These are phyloP conservation scores for Paraphaeosphaeria sporulosa DNA, from an alignment of 2,329 filamentous ascomycete species.

Conservation along the genomic window DNA sequence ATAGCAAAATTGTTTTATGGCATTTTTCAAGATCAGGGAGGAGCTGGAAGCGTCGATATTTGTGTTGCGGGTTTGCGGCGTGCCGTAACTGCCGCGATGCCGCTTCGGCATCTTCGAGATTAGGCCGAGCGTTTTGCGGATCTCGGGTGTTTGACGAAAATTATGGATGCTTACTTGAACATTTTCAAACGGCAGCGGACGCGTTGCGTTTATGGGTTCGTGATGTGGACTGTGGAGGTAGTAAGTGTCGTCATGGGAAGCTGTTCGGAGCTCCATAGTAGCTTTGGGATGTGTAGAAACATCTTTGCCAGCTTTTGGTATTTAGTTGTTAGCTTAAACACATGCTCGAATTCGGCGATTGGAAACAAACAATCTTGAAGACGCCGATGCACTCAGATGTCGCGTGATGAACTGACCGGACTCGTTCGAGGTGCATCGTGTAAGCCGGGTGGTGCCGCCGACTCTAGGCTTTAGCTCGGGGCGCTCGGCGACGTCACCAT, in stretches of 20 bases:
- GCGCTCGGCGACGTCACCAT: constrained; percentile 49
- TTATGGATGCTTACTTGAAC: constrained; percentile 1
- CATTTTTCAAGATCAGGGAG: background rate
- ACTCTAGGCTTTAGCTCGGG: constrained; percentile 33
- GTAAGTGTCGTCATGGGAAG: background rate
- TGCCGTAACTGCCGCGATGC: constrained; percentile 7
- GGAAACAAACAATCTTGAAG: background rate
- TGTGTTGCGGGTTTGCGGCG: constrained; percentile 11
- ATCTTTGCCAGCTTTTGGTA: background rate
- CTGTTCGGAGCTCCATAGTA: background rate
- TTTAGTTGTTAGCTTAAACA: background rate
- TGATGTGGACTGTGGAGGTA: background rate
- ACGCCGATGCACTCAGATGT: background rate
- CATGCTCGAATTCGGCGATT: background rate
- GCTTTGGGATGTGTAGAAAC: background rate
- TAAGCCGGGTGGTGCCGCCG: constrained; percentile 32
- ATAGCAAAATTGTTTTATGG: background rate
- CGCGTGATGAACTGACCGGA: constrained; percentile 12
- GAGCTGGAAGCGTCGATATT: constrained; percentile 2
- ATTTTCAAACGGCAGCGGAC: background rate
- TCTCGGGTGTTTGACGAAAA: background rate
- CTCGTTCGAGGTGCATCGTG: constrained; percentile 11
- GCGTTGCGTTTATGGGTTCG: background rate
- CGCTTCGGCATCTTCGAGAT: constrained; percentile 17
- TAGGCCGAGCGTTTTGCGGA: constrained; percentile 6